Base-by-base conservation (phyloP, 2,329 filamentous ascomycete genomes). In the Phaeophleospora eucalypticola region DNA sequence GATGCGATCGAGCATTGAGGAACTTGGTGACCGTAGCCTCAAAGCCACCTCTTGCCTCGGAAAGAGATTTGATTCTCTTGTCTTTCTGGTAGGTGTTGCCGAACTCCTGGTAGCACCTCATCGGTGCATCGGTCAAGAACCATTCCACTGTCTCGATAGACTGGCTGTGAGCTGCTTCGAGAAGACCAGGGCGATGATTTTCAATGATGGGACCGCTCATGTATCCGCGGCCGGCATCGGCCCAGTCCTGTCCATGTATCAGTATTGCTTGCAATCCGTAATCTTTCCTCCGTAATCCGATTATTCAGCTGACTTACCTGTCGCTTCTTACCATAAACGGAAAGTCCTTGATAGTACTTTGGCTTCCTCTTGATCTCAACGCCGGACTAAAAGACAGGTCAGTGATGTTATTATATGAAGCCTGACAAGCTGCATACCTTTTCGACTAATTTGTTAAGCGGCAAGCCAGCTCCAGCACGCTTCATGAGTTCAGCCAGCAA, bases 331-430 rank as follows among this genome's bases (percentile, higher is more conserved):
- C 87, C 87, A 53, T 86, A 82, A 1, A 94, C 83, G 1, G 81
- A 83, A 21, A 91, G 66, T 0, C 88, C 88, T 65, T 87, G 84
- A 61, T 94, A 94, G 64, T 80, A 87, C 45, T 77, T 77, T 1
- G 86, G 80, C 63, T 84, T 86, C 53, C 79, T 71, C 19, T 46
- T 38, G 40, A 83, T 64, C 57, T 84, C 76, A 1, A 84, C 66
- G 2, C 85, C 85, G 46, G 76, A 83, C 8, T n/a, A n/a, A n/a
- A n/a, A n/a, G n/a, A n/a, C n/a, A n/a, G n/a, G n/a, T n/a, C n/a
- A n/a, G n/a, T n/a, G n/a, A n/a, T n/a, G n/a, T n/a, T n/a, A n/a
- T n/a, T n/a, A n/a, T n/a, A n/a, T n/a, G n/a, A n/a, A n/a, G n/a
- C n/a, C n/a, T n/a, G n/a, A n/a, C n/a, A n/a, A n/a, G n/a, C n/a